Conservation (phyloP, 2,329 filamentous ascomycete species). For the Lachnellula suecica region DNA sequence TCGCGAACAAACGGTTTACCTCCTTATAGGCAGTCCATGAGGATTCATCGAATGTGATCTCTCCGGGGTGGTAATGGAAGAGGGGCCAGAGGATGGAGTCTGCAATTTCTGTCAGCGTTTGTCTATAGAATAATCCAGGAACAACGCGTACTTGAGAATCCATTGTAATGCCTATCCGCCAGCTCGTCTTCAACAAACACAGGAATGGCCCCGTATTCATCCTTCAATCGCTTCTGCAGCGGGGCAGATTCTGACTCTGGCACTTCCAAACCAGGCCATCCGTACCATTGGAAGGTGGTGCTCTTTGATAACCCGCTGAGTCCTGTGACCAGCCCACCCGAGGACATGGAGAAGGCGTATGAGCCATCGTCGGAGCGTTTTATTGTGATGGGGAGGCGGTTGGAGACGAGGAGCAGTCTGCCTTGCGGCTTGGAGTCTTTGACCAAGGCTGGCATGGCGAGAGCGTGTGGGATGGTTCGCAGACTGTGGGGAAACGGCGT, state of each 20-base stretch:
- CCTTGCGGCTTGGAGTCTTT: slow-evolving; percentile 24
- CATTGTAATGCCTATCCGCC: slow-evolving; percentile 95
- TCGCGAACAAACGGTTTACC: slow-evolving; percentile 89
- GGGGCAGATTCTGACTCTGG: slow-evolving; percentile 76
- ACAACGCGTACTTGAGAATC: slow-evolving; percentile 79
- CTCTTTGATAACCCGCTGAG: slow-evolving; percentile 89
- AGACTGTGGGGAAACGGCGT: background rate
- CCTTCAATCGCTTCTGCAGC: slow-evolving; percentile 76
- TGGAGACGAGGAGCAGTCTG: slow-evolving; percentile 81
- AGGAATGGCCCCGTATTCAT: slow-evolving; percentile 86
- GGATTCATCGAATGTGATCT: slow-evolving; percentile 96
- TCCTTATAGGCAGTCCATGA: slow-evolving; percentile 92
- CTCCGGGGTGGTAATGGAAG: slow-evolving; percentile 97
- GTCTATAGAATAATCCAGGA: background rate
- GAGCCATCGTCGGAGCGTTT: slow-evolving; percentile 89
- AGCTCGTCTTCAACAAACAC: slow-evolving; percentile 93
- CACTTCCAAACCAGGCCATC: slow-evolving; percentile 92
- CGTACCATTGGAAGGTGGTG: slow-evolving; percentile 97
- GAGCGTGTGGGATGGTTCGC: background rate
- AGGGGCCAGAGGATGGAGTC: slow-evolving; percentile 98
- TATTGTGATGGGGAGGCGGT: slow-evolving; percentile 94
- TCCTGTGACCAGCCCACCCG: slow-evolving; percentile 90
- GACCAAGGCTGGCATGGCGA: slow-evolving; percentile 26
- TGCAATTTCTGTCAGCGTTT: slow-evolving; percentile 35
- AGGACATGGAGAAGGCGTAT: slow-evolving; percentile 95